Evolutionary conservation across 139 green algal genomes (phyloP).

Genomic region (Tetraselmis chui): DNA sequence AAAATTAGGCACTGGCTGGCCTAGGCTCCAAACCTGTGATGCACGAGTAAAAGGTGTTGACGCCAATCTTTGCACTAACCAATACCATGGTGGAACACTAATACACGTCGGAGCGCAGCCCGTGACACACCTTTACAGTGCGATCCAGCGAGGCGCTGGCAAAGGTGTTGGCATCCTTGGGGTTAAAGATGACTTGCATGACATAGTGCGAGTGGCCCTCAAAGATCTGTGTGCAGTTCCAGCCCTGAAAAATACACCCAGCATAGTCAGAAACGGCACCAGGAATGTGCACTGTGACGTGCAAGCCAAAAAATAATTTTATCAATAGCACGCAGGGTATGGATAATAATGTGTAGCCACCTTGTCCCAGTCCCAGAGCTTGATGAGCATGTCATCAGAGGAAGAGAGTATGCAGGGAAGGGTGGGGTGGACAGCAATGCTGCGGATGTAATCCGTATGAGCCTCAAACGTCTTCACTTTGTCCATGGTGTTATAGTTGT

Average conservation of each 20-base stretch:
- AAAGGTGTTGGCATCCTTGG: slow-evolving; percentile 99
- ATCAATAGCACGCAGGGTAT: not conserved
- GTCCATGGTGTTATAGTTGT: slow-evolving; percentile 99
- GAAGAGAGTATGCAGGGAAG: slow-evolving; percentile 88
- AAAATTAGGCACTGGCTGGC: slow-evolving; percentile 90
- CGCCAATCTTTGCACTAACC: not conserved
- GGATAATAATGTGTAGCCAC: slow-evolving; percentile 12
- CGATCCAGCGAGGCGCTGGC: slow-evolving; percentile 91
- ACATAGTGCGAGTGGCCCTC: slow-evolving; percentile 99
- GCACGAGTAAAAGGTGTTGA: too few relatives aligned
- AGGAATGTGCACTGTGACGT: not conserved
- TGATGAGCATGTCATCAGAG: slow-evolving; percentile 99
- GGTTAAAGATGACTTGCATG: slow-evolving; percentile 98
- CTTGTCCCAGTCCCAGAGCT: slow-evolving; percentile 99
- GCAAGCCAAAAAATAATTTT: too few relatives aligned
- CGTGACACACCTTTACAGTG: slow-evolving; percentile 83
- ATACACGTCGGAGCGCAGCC: not conserved
- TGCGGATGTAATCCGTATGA: slow-evolving; percentile 97
- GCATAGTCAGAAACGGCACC: not conserved
- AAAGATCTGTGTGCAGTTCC: slow-evolving; percentile 89
- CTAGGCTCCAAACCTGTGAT: slow-evolving; percentile 89
- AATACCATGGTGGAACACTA: not conserved
- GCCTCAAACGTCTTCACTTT: slow-evolving; percentile 96
- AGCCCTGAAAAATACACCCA: slow-evolving; percentile 50
- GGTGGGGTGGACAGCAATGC: slow-evolving; percentile 87